phyloP scores from a whole-genome alignment of 202 grass and related monocot genomes.

The Cymbopogon flexuosus region DNA sequence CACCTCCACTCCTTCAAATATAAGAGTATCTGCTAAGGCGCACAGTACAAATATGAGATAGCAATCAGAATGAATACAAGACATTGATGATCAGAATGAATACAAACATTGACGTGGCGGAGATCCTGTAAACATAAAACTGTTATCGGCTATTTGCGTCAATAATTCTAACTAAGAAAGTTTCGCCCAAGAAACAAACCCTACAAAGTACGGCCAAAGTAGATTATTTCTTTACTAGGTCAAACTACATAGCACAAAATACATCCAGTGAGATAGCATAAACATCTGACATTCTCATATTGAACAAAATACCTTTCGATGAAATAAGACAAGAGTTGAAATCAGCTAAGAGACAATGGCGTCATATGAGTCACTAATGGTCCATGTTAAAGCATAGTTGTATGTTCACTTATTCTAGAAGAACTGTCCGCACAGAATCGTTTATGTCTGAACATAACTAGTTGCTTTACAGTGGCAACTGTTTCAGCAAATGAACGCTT shows the following conservation, averaged over 20 bases:
- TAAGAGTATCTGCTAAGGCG: slow-evolving; percentile 64
- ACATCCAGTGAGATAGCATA: neutral
- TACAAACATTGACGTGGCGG: neutral
- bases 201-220: neutral
- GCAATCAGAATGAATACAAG: neutral
- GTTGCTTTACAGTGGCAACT: neutral
- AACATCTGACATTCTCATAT: neutral
- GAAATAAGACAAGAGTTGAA: neutral
- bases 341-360: neutral
- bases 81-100: neutral
- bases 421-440: neutral
- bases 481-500: neutral
- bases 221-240: neutral
- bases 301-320: slow-evolving; percentile 7
- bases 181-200: neutral
- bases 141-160: neutral
- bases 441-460: neutral
- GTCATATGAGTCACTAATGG: neutral
- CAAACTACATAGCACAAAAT: neutral
- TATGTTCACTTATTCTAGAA: neutral
- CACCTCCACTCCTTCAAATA: slow-evolving; percentile 98
- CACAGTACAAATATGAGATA: slow-evolving; percentile 16
- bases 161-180: neutral
- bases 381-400: neutral
- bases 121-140: neutral